These are phyloP conservation scores for Teratosphaeria nubilosa DNA, from an alignment of 2,329 filamentous ascomycete species.

Conservation along the genomic window DNA sequence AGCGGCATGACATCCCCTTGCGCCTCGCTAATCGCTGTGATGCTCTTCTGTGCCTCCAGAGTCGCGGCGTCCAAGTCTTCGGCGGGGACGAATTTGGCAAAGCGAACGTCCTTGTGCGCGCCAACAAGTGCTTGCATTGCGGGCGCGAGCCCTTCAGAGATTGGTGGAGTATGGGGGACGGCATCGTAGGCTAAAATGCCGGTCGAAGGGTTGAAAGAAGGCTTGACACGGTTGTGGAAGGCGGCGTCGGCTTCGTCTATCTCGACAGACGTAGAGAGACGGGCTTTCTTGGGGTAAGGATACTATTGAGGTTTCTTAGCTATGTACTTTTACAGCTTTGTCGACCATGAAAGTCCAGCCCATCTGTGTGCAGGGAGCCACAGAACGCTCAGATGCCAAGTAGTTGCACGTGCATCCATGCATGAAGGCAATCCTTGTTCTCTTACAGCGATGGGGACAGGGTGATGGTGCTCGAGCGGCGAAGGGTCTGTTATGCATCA, in stretches of 20 bases:
- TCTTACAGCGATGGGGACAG: neutral
- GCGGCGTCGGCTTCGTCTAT: slow-evolving; percentile 54
- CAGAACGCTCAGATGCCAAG: slow-evolving; percentile 7
- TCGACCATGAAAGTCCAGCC: neutral
- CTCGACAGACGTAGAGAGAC: slow-evolving; percentile 44
- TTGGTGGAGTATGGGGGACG: slow-evolving; percentile 31
- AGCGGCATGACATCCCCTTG: slow-evolving; percentile 44
- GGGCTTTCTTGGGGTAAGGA: slow-evolving; percentile 21
- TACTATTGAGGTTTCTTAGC: slow-evolving; percentile 25
- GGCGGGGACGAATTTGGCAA: slow-evolving; percentile 50
- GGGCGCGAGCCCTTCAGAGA: slow-evolving; percentile 42
- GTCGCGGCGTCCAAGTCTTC: slow-evolving; percentile 27
- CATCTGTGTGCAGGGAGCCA: neutral
- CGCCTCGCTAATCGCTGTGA: slow-evolving; percentile 33
- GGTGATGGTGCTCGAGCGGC: neutral
- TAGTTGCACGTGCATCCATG: too few relatives aligned
- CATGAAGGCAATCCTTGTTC: neutral
- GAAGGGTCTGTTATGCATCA: neutral
- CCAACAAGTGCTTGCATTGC: slow-evolving; percentile 50
- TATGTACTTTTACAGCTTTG: slow-evolving; percentile 20
- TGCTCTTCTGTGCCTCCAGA: slow-evolving; percentile 12
- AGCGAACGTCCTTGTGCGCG: slow-evolving; percentile 54
- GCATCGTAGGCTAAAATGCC: slow-evolving; percentile 60
- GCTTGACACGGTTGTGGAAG: slow-evolving; percentile 66
- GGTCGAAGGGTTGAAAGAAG: slow-evolving; percentile 61